phyloP scores from a whole-genome alignment of 176 grass and related monocot genomes.

The Rhipidocladum racemiflorum region DNA sequence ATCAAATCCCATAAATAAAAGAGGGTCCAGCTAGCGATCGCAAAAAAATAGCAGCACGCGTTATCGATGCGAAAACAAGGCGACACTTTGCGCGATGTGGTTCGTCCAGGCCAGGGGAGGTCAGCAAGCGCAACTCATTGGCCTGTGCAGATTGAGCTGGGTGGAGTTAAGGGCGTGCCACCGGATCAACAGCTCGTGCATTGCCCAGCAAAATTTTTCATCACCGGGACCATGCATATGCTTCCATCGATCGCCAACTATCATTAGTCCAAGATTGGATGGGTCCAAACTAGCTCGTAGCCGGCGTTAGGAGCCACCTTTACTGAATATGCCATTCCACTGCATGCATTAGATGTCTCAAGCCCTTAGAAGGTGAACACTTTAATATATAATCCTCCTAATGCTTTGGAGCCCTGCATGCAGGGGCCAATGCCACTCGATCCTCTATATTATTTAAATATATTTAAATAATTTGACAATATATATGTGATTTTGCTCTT shows the following conservation, averaged over 20 bases:
- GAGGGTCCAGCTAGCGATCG: too few species aligned
- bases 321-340: constrained; percentile 44
- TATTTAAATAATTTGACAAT: too few species aligned
- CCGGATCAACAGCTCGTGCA: not conserved
- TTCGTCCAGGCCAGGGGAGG: not conserved
- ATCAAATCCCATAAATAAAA: too few species aligned
- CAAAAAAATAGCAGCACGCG: too few species aligned
- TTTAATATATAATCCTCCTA: constrained; percentile 7
- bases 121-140: not conserved
- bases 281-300: constrained; percentile 26
- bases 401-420: constrained; percentile 1
- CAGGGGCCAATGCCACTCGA: not conserved
- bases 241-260: not conserved
- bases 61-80: not conserved
- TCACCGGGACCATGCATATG: not conserved
- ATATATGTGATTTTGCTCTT: too few species aligned
- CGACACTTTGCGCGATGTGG: not conserved
- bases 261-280: constrained; percentile 37
- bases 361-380: not conserved
- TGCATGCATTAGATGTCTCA: constrained; percentile 25
- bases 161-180: not conserved
- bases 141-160: constrained; percentile 25
- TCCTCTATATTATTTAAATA: not conserved
- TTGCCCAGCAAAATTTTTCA: not conserved
- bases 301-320: constrained; percentile 23